Conservation (phyloP, 2,329 filamentous ascomycete genomes). For the Septoria petroselini region DNA sequence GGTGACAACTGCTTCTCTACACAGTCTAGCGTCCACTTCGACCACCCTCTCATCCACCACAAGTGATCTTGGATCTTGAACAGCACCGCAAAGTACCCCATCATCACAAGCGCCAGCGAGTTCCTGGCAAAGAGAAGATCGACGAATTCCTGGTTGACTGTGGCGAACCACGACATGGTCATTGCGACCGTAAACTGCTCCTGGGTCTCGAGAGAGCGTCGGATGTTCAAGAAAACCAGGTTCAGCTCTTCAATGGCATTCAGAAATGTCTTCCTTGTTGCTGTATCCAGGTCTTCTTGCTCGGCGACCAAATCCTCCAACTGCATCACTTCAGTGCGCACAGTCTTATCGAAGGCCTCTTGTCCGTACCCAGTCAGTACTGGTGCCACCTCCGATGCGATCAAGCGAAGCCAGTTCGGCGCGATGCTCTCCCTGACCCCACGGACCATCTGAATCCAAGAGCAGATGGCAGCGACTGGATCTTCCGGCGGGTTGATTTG, state of each 20-base stretch:
- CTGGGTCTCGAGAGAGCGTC: background rate
- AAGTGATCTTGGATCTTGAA: constrained; percentile 12
- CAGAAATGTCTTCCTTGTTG: constrained; percentile 5
- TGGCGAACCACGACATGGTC: constrained; percentile 1
- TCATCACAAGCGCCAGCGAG: constrained; percentile 15
- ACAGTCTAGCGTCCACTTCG: constrained; percentile 20
- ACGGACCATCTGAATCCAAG: constrained; percentile 20
- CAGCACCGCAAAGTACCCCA: constrained; percentile 20
- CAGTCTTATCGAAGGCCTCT: constrained; percentile 2
- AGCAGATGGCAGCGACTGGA: constrained; percentile 15
- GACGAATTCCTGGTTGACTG: constrained; percentile 3
- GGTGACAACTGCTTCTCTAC: constrained; percentile 6
- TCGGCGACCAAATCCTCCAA: constrained; percentile 12
- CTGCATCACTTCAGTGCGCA: constrained; percentile 10
- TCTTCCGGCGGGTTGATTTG: constrained; percentile 18
- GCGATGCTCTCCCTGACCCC: constrained; percentile 14
- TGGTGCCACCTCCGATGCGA: constrained; percentile 19
- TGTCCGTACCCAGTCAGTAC: constrained; percentile 1
- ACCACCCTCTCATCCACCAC: constrained; percentile 20
- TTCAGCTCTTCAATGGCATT: constrained; percentile 18
- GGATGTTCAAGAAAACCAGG: constrained; percentile 12
- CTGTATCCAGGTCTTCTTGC: background rate
- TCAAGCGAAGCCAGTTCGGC: constrained; percentile 17
- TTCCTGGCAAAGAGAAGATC: constrained; percentile 17
- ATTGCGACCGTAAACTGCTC: constrained; percentile 1